Percentiles rank a stretch among this genome's conserved stretches.
Evolutionary conservation across 2,329 filamentous ascomycete species (phyloP).

Genomic region (Helotiales sp.): DNA sequence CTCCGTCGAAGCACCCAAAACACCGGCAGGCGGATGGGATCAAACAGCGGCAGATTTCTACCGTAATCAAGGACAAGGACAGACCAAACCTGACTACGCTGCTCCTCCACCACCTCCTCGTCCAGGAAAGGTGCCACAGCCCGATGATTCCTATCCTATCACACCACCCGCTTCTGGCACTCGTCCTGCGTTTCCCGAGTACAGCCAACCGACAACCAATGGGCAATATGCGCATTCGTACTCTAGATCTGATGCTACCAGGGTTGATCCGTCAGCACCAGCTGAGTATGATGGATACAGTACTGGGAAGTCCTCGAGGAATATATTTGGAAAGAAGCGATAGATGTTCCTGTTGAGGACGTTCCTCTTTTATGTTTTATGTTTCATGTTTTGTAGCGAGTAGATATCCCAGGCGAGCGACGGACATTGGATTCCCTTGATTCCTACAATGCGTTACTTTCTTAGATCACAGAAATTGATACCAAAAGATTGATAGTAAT

Average conservation of each 20-base stretch:
- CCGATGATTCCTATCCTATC: background rate
- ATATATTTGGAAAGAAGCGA: background rate
- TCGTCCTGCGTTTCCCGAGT: background rate
- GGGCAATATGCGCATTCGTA: background rate
- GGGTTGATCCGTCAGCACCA: background rate
- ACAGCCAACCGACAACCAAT: background rate
- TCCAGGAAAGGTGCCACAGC: background rate
- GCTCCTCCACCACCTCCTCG: constrained; percentile 3
- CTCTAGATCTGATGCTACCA: background rate
- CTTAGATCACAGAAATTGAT: background rate
- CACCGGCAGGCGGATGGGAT: background rate
- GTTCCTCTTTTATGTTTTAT: no score
- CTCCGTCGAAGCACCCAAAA: background rate
- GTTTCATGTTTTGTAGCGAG: background rate
- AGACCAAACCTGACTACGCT: background rate
- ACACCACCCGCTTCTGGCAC: background rate
- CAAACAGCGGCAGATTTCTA: background rate
- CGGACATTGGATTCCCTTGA: background rate
- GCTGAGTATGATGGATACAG: background rate
- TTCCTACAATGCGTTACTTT: background rate
- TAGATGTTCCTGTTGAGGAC: background rate
- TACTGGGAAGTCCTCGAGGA: background rate
- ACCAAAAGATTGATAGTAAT: no score
- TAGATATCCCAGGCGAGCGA: background rate
- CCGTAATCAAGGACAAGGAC: background rate